Evolutionary conservation across 305 asterid genomes (phyloP).

Genomic region (Solanum aculeatissimum): DNA sequence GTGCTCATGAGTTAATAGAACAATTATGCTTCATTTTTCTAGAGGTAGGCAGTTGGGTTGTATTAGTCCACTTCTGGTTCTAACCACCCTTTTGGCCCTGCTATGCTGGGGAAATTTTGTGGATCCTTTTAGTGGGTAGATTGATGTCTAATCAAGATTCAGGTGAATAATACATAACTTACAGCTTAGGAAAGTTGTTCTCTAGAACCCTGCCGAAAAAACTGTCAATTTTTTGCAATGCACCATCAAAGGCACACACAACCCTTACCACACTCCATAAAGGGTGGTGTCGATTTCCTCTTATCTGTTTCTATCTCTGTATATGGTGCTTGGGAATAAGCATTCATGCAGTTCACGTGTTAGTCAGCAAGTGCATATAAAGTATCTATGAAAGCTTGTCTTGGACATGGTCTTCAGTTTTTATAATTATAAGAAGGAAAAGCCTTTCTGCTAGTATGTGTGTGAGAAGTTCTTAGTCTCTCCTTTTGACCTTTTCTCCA

Average conservation of each 20-base stretch:
- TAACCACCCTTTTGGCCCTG: not conserved
- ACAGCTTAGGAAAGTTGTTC: not conserved
- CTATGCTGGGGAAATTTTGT: not conserved
- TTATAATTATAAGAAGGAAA: not conserved
- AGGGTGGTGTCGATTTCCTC: not conserved
- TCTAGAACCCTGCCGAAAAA: not conserved
- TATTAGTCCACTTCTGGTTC: not conserved
- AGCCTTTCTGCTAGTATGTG: not conserved
- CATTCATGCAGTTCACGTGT: not conserved
- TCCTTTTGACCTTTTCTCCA: not conserved
- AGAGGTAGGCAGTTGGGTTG: not conserved
- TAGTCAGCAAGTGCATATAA: not conserved
- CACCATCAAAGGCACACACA: not conserved
- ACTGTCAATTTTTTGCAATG: not conserved
- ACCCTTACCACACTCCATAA: not conserved
- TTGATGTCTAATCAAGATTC: not conserved
- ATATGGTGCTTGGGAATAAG: not conserved
- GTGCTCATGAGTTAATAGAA: not conserved
- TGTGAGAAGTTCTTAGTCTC: not conserved
- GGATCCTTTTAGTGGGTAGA: not conserved
- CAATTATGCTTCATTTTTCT: not conserved
- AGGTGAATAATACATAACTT: not conserved
- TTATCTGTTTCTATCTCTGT: not conserved
- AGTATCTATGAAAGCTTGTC: not conserved
- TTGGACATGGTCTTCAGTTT: not conserved